Evolutionary conservation across 208 protist genomes (phyloP).

Genomic region (Trypanosoma avium): DNA sequence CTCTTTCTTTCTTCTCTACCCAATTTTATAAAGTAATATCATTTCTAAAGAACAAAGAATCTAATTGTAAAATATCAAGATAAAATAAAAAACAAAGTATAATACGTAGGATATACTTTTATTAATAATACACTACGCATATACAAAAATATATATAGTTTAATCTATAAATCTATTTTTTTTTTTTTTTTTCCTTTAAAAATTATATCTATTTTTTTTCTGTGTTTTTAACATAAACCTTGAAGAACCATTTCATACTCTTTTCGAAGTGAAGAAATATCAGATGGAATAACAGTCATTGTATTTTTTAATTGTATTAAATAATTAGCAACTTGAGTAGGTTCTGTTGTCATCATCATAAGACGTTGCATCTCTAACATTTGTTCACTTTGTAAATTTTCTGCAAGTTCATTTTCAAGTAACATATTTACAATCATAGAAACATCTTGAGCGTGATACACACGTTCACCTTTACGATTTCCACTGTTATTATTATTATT

Average conservation of each 20-base stretch:
- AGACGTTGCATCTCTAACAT: constrained; percentile 59
- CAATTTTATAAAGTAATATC: too few relatives aligned
- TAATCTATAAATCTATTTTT: not conserved
- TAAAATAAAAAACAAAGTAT: not conserved
- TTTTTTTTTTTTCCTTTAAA: not conserved
- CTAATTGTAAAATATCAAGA: not conserved
- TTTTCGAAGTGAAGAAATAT: constrained; percentile 40
- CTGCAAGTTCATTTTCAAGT: constrained; percentile 47
- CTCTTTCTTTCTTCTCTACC: too few relatives aligned
- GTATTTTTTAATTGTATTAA: constrained; percentile 74
- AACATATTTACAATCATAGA: constrained; percentile 44
- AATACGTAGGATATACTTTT: not conserved
- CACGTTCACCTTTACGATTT: constrained; percentile 17
- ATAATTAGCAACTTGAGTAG: constrained; percentile 69
- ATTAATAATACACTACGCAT: too few relatives aligned
- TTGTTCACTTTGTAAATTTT: constrained; percentile 55
- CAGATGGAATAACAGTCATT: constrained; percentile 55
- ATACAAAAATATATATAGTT: not conserved
- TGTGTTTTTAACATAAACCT: constrained; percentile 1
- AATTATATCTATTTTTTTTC: not conserved
- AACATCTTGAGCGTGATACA: constrained; percentile 68
- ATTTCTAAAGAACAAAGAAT: too few relatives aligned
- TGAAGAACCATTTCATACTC: constrained; percentile 43
- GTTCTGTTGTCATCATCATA: constrained; percentile 49
- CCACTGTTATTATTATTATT: too few relatives aligned